These are phyloP conservation scores for Dothidotthia symphoricarpi DNA, from an alignment of 2,329 filamentous ascomycete genomes.

Conservation along the genomic window DNA sequence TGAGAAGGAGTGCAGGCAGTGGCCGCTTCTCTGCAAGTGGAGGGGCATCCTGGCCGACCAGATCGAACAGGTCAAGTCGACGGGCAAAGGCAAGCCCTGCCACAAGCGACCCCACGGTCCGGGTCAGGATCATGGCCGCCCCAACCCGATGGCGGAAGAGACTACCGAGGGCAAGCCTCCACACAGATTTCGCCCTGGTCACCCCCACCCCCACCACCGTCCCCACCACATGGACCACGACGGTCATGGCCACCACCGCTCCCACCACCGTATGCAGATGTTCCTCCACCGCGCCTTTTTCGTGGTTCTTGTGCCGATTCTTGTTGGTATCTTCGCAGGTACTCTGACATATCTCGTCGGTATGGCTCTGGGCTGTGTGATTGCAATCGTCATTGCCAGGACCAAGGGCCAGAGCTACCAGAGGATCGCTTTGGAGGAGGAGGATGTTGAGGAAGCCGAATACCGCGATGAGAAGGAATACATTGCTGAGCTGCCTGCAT, in stretches of 20 bases:
- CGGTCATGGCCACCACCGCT: conserved; percentile 15
- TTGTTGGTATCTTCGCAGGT: conserved; percentile 68
- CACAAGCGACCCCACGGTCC: conserved; percentile 32
- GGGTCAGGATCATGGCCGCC: conserved; percentile 21
- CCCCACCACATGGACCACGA: conserved; percentile 23
- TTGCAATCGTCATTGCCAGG: conserved; percentile 59
- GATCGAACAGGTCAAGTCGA: conserved; percentile 36
- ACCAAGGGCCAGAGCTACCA: conserved; percentile 49
- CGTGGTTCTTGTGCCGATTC: conserved; percentile 65
- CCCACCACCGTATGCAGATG: conserved; percentile 27
- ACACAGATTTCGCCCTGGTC: conserved; percentile 34
- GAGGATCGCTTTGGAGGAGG: conserved; percentile 34
- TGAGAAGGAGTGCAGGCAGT: conserved; percentile 38
- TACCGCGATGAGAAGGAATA: conserved; percentile 31
- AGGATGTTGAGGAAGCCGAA: conserved; percentile 22
- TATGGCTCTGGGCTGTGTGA: conserved; percentile 63
- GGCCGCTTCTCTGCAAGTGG: conserved; percentile 46
- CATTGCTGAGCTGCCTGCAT: conserved; percentile 36
- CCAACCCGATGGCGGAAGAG: conserved; percentile 35
- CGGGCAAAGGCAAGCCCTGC: conserved; percentile 33
- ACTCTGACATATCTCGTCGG: conserved; percentile 66
- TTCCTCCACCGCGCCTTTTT: conserved; percentile 54
- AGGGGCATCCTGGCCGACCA: conserved; percentile 38
- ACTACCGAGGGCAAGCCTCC: conserved; percentile 33
- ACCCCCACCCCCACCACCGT: conserved; percentile 22